Evolutionary conservation across 2,329 filamentous ascomycete genomes (phyloP).

Genomic region (Botrytis byssoidea): DNA sequence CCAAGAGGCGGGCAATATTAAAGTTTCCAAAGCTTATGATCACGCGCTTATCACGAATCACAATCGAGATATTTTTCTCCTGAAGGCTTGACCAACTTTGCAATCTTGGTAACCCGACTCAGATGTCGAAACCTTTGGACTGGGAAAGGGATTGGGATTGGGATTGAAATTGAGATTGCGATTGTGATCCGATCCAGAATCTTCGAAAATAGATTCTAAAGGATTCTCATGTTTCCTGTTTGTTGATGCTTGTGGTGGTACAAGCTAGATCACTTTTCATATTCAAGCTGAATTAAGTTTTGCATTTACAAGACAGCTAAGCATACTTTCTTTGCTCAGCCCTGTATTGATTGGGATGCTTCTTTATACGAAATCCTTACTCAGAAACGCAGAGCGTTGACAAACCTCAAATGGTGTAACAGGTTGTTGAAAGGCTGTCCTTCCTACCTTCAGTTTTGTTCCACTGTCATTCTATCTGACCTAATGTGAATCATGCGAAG

Average conservation of each 20-base stretch:
- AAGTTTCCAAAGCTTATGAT: not conserved
- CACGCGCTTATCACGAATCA: constrained; percentile 4
- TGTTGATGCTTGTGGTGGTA: not conserved
- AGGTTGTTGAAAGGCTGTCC: not conserved
- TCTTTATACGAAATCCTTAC: not conserved
- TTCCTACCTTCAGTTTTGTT: not conserved
- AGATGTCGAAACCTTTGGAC: not conserved
- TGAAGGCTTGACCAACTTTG: not conserved
- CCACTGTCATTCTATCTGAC: not conserved
- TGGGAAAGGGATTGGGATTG: not conserved
- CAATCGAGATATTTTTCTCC: not conserved
- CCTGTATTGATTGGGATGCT: not conserved
- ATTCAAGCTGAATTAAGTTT: constrained; percentile 9
- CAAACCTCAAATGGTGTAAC: not conserved
- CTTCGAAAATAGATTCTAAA: not conserved
- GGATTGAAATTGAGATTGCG: not conserved
- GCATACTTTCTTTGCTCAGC: constrained; percentile 5
- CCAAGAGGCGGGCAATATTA: constrained; percentile 3
- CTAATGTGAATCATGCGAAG: not conserved
- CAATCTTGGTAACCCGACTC: not conserved
- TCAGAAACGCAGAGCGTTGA: not conserved
- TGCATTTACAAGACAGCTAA: not conserved
- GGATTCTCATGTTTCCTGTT: not conserved
- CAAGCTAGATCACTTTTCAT: not conserved
- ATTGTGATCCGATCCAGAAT: not conserved